These are phyloP conservation scores for Pichia sporocuriosa DNA, from an alignment of 805 yeast species.

Conservation along the genomic window DNA sequence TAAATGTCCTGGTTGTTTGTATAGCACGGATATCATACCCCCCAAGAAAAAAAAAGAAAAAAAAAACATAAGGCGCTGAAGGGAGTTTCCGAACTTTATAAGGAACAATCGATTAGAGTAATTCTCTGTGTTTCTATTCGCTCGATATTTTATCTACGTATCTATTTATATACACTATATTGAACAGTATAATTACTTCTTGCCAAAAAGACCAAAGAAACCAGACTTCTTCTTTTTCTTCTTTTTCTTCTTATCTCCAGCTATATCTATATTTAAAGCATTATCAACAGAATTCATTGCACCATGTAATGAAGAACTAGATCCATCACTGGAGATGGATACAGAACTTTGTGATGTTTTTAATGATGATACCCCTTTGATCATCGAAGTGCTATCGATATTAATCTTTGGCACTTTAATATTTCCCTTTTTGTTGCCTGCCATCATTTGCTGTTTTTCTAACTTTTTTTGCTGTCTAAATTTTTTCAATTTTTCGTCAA, in stretches of 20 bases:
- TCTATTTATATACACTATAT: slow-evolving; percentile 11
- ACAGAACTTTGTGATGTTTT: not conserved
- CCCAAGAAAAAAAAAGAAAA: too few species aligned
- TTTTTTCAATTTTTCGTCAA: slow-evolving; percentile 10
- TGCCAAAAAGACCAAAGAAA: slow-evolving; percentile 9
- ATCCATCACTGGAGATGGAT: not conserved
- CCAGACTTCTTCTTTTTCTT: slow-evolving; percentile 12
- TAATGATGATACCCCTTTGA: not conserved
- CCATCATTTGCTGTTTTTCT: slow-evolving; percentile 1
- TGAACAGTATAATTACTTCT: not conserved
- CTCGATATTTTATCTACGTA: not conserved
- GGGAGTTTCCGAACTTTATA: too few species aligned
- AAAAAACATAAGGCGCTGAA: too few species aligned
- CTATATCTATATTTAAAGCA: not conserved
- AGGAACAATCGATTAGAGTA: too few species aligned
- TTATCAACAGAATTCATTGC: too few species aligned
- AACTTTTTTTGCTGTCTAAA: slow-evolving; percentile 8
- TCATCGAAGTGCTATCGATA: slow-evolving; percentile 6
- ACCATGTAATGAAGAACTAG: not conserved
- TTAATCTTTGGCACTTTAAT: slow-evolving; percentile 14
- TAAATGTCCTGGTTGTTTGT: too few species aligned
- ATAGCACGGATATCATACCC: too few species aligned
- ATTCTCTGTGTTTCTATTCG: too few species aligned
- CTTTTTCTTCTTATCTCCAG: not conserved
- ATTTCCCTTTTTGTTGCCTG: not conserved